These are phyloP conservation scores for Thielaviopsis populi DNA, from an alignment of 2,329 filamentous ascomycete species.

Conservation along the genomic window DNA sequence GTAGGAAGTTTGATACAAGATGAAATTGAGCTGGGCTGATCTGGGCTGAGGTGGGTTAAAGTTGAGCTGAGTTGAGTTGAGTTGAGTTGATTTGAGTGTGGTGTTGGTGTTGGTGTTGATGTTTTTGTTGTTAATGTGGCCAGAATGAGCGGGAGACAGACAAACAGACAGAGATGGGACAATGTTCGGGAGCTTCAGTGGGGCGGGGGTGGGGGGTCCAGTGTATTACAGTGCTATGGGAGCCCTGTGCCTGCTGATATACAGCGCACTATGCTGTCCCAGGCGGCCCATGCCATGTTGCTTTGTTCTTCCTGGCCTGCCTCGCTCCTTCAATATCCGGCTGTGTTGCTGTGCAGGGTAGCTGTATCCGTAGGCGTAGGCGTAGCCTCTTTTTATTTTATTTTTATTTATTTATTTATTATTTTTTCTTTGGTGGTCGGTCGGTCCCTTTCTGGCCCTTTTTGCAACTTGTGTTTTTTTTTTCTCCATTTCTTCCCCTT, in stretches of 20 bases:
- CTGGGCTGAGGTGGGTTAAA: too few relatives aligned
- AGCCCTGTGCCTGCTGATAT: too few relatives aligned
- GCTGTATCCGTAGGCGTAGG: too few relatives aligned
- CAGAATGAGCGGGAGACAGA: too few relatives aligned
- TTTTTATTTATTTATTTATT: neutral
- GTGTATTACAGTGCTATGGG: neutral
- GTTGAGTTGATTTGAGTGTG: too few relatives aligned
- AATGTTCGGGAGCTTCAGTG: too few relatives aligned
- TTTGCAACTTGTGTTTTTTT: neutral
- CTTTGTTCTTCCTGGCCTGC: neutral
- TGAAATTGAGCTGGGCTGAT: neutral
- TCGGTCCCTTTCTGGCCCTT: neutral
- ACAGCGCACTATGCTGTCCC: neutral
- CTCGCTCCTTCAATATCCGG: conserved; percentile 3
- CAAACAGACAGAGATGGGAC: too few relatives aligned
- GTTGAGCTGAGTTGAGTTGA: too few relatives aligned
- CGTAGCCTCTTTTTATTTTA: neutral
- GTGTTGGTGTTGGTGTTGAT: too few relatives aligned
- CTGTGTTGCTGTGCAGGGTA: conserved; percentile 1
- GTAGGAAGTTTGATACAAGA: neutral
- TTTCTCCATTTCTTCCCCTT: neutral
- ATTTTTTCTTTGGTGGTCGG: neutral
- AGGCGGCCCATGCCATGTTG: conserved; percentile 1
- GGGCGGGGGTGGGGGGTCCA: too few relatives aligned
- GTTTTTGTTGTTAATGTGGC: too few relatives aligned